These are phyloP conservation scores for Arachnopeziza araneosa DNA, from an alignment of 2,329 filamentous ascomycete genomes.

Conservation along the genomic window DNA sequence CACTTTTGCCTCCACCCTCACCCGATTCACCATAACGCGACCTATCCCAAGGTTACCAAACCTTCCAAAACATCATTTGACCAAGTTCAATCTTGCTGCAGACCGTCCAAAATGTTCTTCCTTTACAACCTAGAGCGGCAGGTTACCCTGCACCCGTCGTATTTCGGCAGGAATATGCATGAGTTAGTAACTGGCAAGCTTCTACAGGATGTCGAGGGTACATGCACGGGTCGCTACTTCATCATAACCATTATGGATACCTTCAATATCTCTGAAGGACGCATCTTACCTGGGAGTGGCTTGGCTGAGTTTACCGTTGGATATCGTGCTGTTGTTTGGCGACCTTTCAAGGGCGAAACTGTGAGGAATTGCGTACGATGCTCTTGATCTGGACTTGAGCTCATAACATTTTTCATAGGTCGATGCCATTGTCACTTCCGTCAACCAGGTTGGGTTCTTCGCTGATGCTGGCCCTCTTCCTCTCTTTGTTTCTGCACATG, in stretches of 20 bases:
- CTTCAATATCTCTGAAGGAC: conserved; percentile 88
- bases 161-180: conserved; percentile 91
- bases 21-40: neutral
- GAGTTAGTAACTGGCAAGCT: conserved; percentile 86
- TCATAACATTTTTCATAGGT: conserved; percentile 51
- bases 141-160: conserved; percentile 92
- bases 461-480: conserved; percentile 72
- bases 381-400: neutral
- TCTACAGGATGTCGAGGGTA: conserved; percentile 88
- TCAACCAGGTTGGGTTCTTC: conserved; percentile 90
- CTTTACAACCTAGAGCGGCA: conserved; percentile 94
- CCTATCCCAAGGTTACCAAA: neutral
- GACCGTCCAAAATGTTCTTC: conserved; percentile 76
- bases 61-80: neutral
- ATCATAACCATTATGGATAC: conserved; percentile 98
- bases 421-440: conserved; percentile 86
- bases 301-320: conserved; percentile 91
- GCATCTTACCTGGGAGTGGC: conserved; percentile 85
- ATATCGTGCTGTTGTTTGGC: conserved; percentile 95
- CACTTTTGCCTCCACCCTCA: conserved; percentile 9
- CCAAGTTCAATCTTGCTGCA: neutral
- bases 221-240: conserved; percentile 92
- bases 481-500: conserved; percentile 62
- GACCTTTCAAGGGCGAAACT: conserved; percentile 96
- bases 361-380: conserved; percentile 46